Base-by-base conservation (phyloP, 148 eudicot genomes). In the Fallopia convolvulus region DNA sequence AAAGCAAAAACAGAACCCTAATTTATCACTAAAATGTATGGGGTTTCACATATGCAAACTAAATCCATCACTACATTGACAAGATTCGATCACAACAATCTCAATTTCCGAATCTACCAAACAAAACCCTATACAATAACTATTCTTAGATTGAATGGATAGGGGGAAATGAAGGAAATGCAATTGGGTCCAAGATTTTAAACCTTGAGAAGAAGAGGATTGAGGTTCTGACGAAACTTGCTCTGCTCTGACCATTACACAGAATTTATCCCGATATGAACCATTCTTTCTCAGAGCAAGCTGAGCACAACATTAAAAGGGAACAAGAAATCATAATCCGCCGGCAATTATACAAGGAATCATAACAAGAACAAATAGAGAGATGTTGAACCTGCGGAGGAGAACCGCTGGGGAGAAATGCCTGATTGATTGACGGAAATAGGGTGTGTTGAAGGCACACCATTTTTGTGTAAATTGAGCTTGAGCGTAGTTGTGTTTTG, bases 231-330 rank as follows among this genome's bases (percentile, higher is more conserved):
- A 76, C 74, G 91, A 77, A 73, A 84, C 78, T 75, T 84, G 88
- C 78, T 87, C 90, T 32, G 92, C 89, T 82, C 83, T 88, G 70
- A 88, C 87, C 55, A 88, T 53, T 78, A 88, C 75, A 80, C 84
- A 83, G 6, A 78, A 30, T 8, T 65, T 36, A 44, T 44, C 53
- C 50, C 50, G 33, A 21, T 10, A 46, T 3, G 55, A 73, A 21
- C 53, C 75, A 21, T 20, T 73, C 75, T 48, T 73, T 46, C 75
- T 44, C 53, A 44, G 33, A 18, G 53, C 75, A 42, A 48, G 39
- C 75, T 73, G 53, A 48, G 3, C 15, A 73, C 20, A 20, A 48
- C 55, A 48, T 44, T 8, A 4, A 73, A 73, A 8, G 70, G 72
- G 10, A 20, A 73, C 4, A 48, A 8, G 42, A 70, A 70, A 70